Conservation (phyloP, 2,329 filamentous ascomycete species). For the Cercospora sesami region DNA sequence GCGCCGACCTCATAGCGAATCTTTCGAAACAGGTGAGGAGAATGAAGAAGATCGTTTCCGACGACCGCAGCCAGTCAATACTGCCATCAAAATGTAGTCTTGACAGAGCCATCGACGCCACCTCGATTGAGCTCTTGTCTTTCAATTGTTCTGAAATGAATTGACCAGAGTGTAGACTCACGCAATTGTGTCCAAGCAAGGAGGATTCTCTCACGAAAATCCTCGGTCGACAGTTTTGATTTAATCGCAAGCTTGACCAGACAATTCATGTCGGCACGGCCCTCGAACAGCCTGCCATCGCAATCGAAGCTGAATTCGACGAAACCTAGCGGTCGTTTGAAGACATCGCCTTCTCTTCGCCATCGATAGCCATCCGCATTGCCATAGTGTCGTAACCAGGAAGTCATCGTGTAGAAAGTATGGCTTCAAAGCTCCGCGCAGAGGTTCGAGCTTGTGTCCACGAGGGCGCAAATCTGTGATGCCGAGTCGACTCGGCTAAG, state of each 20-base stretch:
- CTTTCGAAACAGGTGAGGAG: background rate
- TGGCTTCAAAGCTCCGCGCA: background rate
- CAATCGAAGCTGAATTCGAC: slow-evolving; percentile 48
- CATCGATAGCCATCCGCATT: slow-evolving; percentile 42
- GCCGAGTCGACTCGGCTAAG: background rate
- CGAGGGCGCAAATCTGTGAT: background rate
- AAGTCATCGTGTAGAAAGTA: background rate
- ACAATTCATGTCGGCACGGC: slow-evolving; percentile 48
- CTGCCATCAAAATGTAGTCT: background rate
- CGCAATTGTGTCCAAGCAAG: slow-evolving; percentile 45
- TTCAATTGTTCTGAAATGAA: background rate
- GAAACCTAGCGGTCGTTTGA: slow-evolving; percentile 44
- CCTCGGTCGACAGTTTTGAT: slow-evolving; percentile 34
- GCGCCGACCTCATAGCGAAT: background rate
- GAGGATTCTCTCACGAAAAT: slow-evolving; percentile 40
- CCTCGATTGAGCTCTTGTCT: background rate
- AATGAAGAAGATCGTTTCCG: background rate
- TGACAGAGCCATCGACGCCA: background rate
- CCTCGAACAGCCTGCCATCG: slow-evolving; percentile 48
- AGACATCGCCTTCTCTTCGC: slow-evolving; percentile 31
- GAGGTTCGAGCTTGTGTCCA: background rate
- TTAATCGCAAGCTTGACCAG: slow-evolving; percentile 41
- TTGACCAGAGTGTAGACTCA: slow-evolving; percentile 21
- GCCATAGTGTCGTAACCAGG: slow-evolving; percentile 47
- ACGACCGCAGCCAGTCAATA: background rate